Conservation (phyloP, 73 alveolate species). For the Halteria grandinella region DNA sequence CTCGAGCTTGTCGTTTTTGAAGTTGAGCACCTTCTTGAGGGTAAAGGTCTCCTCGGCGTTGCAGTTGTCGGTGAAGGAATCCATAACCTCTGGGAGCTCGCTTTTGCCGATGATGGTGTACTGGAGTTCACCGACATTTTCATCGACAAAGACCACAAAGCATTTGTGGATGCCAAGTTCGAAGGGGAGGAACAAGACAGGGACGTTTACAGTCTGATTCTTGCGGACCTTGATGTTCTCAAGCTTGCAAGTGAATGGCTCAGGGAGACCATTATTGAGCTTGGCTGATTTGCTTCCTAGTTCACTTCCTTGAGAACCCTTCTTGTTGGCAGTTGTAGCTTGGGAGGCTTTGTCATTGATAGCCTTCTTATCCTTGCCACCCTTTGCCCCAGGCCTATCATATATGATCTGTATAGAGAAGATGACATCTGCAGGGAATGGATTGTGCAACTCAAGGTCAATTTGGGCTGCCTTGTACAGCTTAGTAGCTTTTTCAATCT, state of each 20-base stretch:
- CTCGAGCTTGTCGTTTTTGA: slow-evolving; percentile 69
- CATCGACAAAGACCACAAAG: slow-evolving; percentile 92
- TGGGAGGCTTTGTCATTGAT: slow-evolving; percentile 38
- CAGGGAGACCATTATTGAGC: slow-evolving; percentile 60
- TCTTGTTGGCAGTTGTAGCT: slow-evolving; percentile 51
- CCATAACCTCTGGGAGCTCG: slow-evolving; percentile 94
- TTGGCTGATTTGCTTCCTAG: not conserved
- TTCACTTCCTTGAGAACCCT: slow-evolving; percentile 25
- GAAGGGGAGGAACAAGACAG: slow-evolving; percentile 91
- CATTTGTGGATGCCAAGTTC: slow-evolving; percentile 94
- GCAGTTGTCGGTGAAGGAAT: slow-evolving; percentile 77
- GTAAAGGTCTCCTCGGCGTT: slow-evolving; percentile 84
- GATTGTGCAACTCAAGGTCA: slow-evolving; percentile 70
- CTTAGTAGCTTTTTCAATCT: slow-evolving; percentile 67
- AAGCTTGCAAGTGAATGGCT: slow-evolving; percentile 73
- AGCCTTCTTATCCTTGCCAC: no score
- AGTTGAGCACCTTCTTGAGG: slow-evolving; percentile 54
- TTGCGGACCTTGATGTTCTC: slow-evolving; percentile 76
- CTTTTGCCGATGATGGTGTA: slow-evolving; percentile 95
- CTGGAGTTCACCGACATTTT: slow-evolving; percentile 96
- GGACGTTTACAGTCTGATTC: slow-evolving; percentile 80
- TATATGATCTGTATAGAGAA: slow-evolving; percentile 69
- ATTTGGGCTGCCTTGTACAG: slow-evolving; percentile 66
- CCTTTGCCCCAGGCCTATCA: slow-evolving; percentile 59
- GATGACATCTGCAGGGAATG: slow-evolving; percentile 70